Percentiles rank a stretch among this genome's conserved stretches.
These are phyloP conservation scores for Nitzschia putrida DNA, from an alignment of 108 stramenopile genomes.

Conservation along the genomic window DNA sequence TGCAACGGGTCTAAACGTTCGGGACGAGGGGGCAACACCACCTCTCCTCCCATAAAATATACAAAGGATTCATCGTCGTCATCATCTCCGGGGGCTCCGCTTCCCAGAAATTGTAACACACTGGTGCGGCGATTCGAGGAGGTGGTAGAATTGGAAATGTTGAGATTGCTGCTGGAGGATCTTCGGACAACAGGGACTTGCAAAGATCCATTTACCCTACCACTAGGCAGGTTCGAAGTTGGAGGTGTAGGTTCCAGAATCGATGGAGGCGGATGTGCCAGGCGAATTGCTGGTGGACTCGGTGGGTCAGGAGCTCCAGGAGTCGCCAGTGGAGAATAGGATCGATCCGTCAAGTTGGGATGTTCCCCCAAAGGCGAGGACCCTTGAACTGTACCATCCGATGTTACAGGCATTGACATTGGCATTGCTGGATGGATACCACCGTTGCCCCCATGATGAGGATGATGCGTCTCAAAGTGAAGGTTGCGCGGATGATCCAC, in stretches of 20 bases:
- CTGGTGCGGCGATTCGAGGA: constrained; percentile 7
- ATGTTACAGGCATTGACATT: constrained; percentile 11
- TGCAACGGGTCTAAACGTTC: too few relatives aligned
- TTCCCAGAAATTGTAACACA: neutral
- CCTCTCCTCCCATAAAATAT: constrained; percentile 55
- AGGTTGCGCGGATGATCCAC: constrained; percentile 60
- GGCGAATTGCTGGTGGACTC: neutral
- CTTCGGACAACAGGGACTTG: too few relatives aligned
- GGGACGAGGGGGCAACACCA: constrained; percentile 35
- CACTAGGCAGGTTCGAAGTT: neutral
- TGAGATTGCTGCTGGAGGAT: too few relatives aligned
- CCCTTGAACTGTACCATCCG: neutral
- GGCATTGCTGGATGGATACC: neutral
- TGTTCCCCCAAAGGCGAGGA: neutral
- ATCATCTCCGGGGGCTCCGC: neutral
- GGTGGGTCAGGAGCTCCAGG: neutral
- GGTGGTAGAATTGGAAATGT: neutral
- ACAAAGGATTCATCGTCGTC: constrained; percentile 33
- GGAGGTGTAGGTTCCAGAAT: neutral
- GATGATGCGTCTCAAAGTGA: neutral
- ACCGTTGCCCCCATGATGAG: neutral
- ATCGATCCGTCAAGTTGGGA: neutral
- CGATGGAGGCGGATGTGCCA: neutral
- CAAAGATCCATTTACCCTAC: too few relatives aligned
- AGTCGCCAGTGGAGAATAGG: neutral